Evolutionary conservation across 257 asterid species (phyloP), one percentile per base, ranked within the genome.

Genomic region (Primulina huaijiensis): DNA sequence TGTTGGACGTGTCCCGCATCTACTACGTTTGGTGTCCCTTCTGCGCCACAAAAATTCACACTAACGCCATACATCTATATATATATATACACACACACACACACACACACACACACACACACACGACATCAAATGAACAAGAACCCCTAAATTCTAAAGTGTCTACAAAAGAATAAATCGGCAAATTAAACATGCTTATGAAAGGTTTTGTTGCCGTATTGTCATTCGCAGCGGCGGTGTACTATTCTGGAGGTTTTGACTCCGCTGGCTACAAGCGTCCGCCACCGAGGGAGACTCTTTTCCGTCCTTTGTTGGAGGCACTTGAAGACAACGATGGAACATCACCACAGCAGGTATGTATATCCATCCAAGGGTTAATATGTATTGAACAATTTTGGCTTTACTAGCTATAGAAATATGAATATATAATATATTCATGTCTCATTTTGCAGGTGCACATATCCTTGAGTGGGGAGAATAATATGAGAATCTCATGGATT

Each of bases 401-500:
- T 37, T 5, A 62, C 6, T n/a, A 61, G 19, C 30, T 27, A 2
- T 16, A 27, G 31, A 27, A 27, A 62, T 65, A 38, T 23, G 23
- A 2, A 40, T 27, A 64, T 4, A 14, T 46, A 2, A 40, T 27
- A 64, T 4, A 14, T 46, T 6, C 7, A 4, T 2, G 1, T 20
- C 3, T 68, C 37, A 7, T 12, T 16, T 19, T 23, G 69, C 68
- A 91, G 97, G 95, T 92, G 57, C 96, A 87, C 72, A 64, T 87
- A 72, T 86, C 95, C 0, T 64, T 87, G 76, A 84, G 77, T 7
- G 96, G 96, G 6, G 46, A 21, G 8, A 79, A 82, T 3, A 78
- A 82, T 67, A 88, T 85, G 89, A 76, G 89, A 77, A 74, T 88
- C 67, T 40, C 93, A 25, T 90, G 95, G 97, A 77, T 81, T 2